These are phyloP conservation scores for Cryptococcus floricola DNA, from an alignment of 1,284 basidiomycete genomes.

Conservation along the genomic window DNA sequence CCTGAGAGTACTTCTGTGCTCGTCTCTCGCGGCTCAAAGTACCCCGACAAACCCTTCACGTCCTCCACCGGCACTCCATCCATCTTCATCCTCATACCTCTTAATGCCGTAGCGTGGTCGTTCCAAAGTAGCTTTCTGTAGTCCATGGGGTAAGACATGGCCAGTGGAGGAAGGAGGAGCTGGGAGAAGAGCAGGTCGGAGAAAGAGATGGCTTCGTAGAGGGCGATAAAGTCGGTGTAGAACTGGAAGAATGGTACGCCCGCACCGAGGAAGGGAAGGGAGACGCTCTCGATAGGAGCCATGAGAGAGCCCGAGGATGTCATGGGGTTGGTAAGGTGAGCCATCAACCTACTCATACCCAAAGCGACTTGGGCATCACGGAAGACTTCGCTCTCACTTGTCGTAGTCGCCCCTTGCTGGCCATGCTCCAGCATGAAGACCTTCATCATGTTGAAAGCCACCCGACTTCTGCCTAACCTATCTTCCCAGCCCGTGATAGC, in stretches of 20 bases:
- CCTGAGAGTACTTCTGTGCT: conserved; percentile 62
- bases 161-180: conserved; percentile 70
- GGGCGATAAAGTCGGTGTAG: conserved; percentile 82
- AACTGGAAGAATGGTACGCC: conserved; percentile 81
- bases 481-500: conserved; percentile 5
- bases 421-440: conserved; percentile 90
- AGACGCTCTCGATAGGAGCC: conserved; percentile 57
- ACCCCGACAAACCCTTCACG: conserved; percentile 56
- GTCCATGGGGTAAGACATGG: conserved; percentile 67
- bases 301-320: not conserved
- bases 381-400: conserved; percentile 56
- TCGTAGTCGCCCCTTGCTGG: conserved; percentile 29
- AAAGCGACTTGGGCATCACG: conserved; percentile 54
- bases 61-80: conserved; percentile 32
- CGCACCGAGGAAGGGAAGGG: conserved; percentile 61
- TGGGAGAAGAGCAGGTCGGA: conserved; percentile 70
- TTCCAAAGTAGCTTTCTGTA: conserved; percentile 82
- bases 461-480: conserved; percentile 20
- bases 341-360: conserved; percentile 57
- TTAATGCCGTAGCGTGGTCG: conserved; percentile 62
- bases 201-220: conserved; percentile 90
- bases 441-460: conserved; percentile 77
- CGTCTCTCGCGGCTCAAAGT: conserved; percentile 67
- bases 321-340: conserved; percentile 53
- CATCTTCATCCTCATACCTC: conserved; percentile 53